Evolutionary conservation across 768 basidiomycete genomes (phyloP).

Genomic region (Pilatotrama ljubarskyi): DNA sequence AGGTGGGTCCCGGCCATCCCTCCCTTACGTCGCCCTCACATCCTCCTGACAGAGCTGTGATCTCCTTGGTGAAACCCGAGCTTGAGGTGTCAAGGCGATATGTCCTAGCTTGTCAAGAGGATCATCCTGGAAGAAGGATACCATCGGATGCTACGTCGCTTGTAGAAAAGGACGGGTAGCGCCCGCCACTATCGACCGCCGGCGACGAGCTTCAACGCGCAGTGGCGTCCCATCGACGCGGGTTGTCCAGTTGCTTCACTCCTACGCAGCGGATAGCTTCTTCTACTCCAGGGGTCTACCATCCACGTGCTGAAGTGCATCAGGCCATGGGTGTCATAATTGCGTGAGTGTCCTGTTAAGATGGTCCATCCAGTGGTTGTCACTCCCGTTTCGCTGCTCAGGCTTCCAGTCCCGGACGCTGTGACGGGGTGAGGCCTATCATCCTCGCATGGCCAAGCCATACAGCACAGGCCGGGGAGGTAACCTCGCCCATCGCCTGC

Average conservation of each 20-base stretch:
- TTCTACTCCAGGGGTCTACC: not conserved
- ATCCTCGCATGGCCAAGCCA: too few relatives aligned
- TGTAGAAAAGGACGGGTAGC: not conserved
- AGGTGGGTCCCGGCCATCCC: not conserved
- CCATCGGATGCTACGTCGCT: not conserved
- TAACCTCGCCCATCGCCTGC: too few relatives aligned
- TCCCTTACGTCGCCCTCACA: not conserved
- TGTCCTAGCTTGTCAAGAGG: not conserved
- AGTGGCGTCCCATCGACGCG: not conserved
- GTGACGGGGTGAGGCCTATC: too few relatives aligned
- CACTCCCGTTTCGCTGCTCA: not conserved
- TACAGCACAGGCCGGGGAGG: too few relatives aligned
- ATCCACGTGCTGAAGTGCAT: not conserved
- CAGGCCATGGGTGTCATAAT: not conserved
- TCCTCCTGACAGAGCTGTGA: not conserved
- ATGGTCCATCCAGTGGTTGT: not conserved
- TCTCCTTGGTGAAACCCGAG: too few relatives aligned
- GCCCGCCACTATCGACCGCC: not conserved
- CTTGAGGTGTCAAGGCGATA: not conserved
- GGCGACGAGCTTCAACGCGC: not conserved
- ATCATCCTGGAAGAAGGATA: not conserved
- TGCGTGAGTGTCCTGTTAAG: not conserved
- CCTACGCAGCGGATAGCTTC: not conserved
- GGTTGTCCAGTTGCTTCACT: not conserved
- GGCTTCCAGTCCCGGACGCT: too few relatives aligned